phyloP scores from a whole-genome alignment of 108 stramenopile genomes.

The Pseudonitzschia delicatissima region DNA sequence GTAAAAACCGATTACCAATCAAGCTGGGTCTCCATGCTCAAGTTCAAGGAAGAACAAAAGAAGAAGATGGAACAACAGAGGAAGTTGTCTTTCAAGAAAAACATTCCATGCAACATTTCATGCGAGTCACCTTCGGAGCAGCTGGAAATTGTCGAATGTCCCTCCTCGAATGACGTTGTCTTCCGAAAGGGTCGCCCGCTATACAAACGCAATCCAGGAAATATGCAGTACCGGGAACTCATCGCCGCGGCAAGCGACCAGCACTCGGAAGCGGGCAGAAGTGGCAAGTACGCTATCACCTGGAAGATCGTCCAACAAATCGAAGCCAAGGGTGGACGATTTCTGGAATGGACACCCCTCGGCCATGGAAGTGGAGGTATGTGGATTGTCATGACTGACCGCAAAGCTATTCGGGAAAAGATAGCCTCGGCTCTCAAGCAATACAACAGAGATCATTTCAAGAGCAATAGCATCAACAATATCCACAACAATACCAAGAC shows the following conservation, averaged over 20 bases:
- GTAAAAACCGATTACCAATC: slow-evolving; percentile 1
- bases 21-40: slow-evolving; percentile 2
- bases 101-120: too few relatives aligned
- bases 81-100: too few relatives aligned
- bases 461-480: too few relatives aligned
- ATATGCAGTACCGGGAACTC: background rate
- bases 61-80: background rate
- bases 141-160: slow-evolving; percentile 1
- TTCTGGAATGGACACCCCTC: slow-evolving; percentile 1
- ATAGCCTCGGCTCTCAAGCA: background rate
- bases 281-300: background rate
- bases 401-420: background rate
- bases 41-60: background rate
- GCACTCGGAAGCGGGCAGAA: background rate
- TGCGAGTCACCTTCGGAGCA: too few relatives aligned
- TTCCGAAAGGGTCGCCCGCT: background rate
- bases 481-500: too few relatives aligned
- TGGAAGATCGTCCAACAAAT: background rate
- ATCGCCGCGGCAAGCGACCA: background rate
- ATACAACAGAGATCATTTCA: too few relatives aligned
- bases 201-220: slow-evolving; percentile 1
- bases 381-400: background rate
- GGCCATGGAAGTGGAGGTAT: too few relatives aligned
- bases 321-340: background rate
- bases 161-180: background rate